Base-by-base conservation (phyloP, 2,329 filamentous ascomycete species). In the Trichoderma semiorbis region DNA sequence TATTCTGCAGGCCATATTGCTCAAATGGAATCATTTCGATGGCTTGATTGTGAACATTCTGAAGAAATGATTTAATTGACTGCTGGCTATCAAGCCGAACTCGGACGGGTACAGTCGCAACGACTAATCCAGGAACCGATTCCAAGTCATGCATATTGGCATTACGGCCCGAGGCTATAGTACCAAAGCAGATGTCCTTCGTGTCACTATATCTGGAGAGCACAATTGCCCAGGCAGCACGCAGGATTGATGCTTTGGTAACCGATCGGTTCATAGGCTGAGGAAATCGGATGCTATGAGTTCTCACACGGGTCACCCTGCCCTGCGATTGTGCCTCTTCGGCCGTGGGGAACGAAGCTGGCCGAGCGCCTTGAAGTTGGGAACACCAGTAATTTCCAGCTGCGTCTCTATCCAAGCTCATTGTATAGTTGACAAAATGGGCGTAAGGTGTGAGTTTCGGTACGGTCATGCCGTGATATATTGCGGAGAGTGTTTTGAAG, bases 61-160 rank as follows among this genome's bases (percentile, higher is more conserved):
- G 62, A 8, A 79, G 73, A 6, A 74, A 75, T 11, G 75, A 62
- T 6, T 55, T 18, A 11, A 77, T 34, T 10, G 61, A 68, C 6
- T 66, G 58, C 12, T 68, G 43, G 18, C 26, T 43, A 16, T 73
- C 39, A 3, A 77, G 21, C 1, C 34, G 39, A 3, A 78, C 61
- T 7, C 78, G 74, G 1, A 79, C 53, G 2, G 79, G 79, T 0
- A 81, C 72, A 2, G 78, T 79, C 16, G 77, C 75, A 24, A 81
- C 78, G 0, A 76, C 77, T 5, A 79, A 78, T 1, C 78, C 80
- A 2, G 74, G 62, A 3, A 80, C 76, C 72, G 70, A 14, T 77
- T 75, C 2, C 79, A 76, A 7, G 75, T 76, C 1, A 43, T 50
- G 7, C n/a, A 81, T 63, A 0, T 75, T 70, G 1, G 77, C 75